Evolutionary conservation across 2,329 filamentous ascomycete species (phyloP).

Genomic region (Neofusicoccum parvum): DNA sequence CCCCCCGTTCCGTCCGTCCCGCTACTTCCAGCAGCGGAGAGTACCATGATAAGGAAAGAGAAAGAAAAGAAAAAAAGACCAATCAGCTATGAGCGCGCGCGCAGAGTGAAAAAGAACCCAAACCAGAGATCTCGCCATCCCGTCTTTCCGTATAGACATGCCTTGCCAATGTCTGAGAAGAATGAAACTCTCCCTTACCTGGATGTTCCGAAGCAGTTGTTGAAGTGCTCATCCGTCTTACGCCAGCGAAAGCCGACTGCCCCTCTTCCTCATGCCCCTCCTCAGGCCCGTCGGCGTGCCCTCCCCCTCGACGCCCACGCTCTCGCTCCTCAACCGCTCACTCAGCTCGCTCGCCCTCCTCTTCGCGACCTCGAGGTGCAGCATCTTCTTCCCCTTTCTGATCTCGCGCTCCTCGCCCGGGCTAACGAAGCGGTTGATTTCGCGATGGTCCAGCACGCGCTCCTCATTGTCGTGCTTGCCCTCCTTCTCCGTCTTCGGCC

Average conservation of each 20-base stretch:
- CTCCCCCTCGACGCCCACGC: slow-evolving; percentile 3
- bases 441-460: slow-evolving; percentile 79
- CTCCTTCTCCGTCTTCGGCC: slow-evolving; percentile 90
- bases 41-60: background rate
- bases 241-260: background rate
- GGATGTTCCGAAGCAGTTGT: background rate
- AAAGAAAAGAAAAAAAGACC: background rate
- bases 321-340: slow-evolving; percentile 4
- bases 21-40: background rate
- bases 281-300: background rate
- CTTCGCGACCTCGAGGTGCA: slow-evolving; percentile 20
- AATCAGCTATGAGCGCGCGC: too few relatives aligned
- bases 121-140: background rate
- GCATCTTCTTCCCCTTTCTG: slow-evolving; percentile 31
- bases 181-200: background rate
- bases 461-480: slow-evolving; percentile 71
- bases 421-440: slow-evolving; percentile 77
- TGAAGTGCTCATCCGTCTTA: background rate
- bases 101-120: too few relatives aligned
- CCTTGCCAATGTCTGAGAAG: background rate
- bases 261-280: slow-evolving; percentile 4
- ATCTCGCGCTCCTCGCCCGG: slow-evolving; percentile 61
- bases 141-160: background rate
- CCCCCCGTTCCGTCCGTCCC: background rate
- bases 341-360: slow-evolving; percentile 11